phyloP scores from a whole-genome alignment of 371 early-diverging fungal genomes.

The Paraphysoderma sedebokerense region DNA sequence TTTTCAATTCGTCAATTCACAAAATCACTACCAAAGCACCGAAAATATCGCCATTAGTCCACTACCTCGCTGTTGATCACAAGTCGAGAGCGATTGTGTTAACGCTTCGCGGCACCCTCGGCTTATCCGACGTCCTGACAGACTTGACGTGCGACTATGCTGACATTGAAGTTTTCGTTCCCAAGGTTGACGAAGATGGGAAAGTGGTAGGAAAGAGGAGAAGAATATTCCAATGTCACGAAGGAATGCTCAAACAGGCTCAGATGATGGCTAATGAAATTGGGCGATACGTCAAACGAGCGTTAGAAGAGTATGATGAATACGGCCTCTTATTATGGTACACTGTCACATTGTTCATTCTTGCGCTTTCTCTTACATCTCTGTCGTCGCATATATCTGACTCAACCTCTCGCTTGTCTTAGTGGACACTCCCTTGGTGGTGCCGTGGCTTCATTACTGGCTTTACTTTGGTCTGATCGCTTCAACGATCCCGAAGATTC shows the following conservation, averaged over 20 bases:
- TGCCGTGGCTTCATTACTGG: constrained; percentile 50
- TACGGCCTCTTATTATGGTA: constrained; percentile 59
- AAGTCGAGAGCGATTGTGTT: constrained; percentile 51
- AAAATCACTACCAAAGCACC: constrained; percentile 16
- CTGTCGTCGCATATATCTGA: too few species aligned
- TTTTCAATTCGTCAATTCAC: not conserved
- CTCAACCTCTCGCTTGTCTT: too few species aligned
- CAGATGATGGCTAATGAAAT: constrained; percentile 32
- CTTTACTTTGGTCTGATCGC: constrained; percentile 49
- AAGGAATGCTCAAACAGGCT: constrained; percentile 62
- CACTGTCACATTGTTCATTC: too few species aligned
- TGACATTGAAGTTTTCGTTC: constrained; percentile 30
- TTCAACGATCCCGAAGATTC: constrained; percentile 7
- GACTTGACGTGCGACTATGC: constrained; percentile 70
- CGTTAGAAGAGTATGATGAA: constrained; percentile 36
- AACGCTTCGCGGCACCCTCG: constrained; percentile 79
- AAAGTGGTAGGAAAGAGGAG: not conserved
- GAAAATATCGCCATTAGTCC: constrained; percentile 52
- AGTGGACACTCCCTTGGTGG: constrained; percentile 72
- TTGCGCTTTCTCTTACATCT: too few species aligned
- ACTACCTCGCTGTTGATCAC: constrained; percentile 72
- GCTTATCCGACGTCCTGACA: constrained; percentile 65
- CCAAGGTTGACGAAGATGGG: constrained; percentile 6
- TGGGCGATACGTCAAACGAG: constrained; percentile 32
- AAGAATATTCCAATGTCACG: constrained; percentile 37